Evolutionary conservation across 495 filamentous ascomycete genomes (phyloP).

Genomic region (Xylaria scruposa): DNA sequence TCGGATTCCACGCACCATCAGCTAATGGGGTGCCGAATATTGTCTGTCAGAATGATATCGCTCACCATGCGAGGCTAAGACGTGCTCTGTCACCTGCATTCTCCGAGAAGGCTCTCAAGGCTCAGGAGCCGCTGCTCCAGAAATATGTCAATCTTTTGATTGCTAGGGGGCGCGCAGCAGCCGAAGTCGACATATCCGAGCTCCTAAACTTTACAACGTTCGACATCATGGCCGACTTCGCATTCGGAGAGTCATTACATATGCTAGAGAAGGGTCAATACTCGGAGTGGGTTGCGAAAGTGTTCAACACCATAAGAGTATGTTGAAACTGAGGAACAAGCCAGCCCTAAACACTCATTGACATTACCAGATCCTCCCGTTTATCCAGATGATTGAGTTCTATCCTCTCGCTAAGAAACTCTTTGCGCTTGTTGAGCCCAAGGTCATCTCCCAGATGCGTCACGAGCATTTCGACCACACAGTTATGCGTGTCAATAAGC

Average conservation of each 20-base stretch:
- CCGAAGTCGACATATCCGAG: constrained; percentile 44
- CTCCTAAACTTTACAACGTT: constrained; percentile 49
- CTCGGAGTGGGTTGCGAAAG: constrained; percentile 15
- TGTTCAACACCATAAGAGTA: constrained; percentile 18
- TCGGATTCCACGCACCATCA: constrained; percentile 19
- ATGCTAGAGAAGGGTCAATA: constrained; percentile 39
- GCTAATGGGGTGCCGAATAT: constrained; percentile 27
- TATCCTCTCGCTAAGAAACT: constrained; percentile 18
- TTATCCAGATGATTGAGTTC: constrained; percentile 21
- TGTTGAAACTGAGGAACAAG: not conserved
- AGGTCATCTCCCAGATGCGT: constrained; percentile 19
- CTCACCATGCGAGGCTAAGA: constrained; percentile 39
- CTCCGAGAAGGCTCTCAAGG: constrained; percentile 50
- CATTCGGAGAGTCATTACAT: constrained; percentile 55
- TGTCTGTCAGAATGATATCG: constrained; percentile 19
- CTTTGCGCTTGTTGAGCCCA: constrained; percentile 17
- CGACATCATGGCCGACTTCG: constrained; percentile 57
- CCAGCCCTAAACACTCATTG: not conserved
- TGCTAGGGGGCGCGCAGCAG: not conserved
- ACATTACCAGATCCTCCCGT: constrained; percentile 11
- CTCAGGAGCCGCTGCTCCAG: constrained; percentile 54
- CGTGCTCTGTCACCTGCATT: constrained; percentile 52
- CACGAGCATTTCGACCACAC: constrained; percentile 21
- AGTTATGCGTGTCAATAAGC: constrained; percentile 18
- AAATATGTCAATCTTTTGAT: constrained; percentile 51